Percentiles rank a stretch among this genome's conserved stretches.
These are phyloP conservation scores for Biscogniauxia mediterranea DNA, from an alignment of 2,329 filamentous ascomycete genomes.

Conservation along the genomic window DNA sequence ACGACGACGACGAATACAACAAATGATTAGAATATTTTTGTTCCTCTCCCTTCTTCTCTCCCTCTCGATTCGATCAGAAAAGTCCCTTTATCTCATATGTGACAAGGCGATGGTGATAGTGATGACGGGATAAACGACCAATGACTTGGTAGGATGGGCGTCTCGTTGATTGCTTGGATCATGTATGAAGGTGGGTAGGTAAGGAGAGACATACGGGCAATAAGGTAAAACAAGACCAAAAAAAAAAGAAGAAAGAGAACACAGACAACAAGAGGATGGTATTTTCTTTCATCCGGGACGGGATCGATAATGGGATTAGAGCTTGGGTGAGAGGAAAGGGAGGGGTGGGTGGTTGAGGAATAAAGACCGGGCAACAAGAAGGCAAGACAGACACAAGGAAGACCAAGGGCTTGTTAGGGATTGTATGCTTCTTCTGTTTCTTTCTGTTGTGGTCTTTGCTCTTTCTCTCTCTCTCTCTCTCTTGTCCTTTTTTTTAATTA, in stretches of 20 bases:
- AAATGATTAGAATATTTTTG: neutral
- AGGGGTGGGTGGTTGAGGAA: constrained; percentile 10
- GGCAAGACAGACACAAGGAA: constrained; percentile 22
- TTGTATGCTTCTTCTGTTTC: constrained; percentile 13
- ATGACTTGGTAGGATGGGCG: neutral
- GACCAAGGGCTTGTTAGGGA: constrained; percentile 28
- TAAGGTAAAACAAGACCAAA: neutral
- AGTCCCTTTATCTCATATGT: constrained; percentile 3
- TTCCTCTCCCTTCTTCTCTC: neutral
- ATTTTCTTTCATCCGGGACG: neutral
- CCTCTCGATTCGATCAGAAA: neutral
- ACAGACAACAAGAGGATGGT: neutral
- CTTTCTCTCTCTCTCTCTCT: constrained; percentile 6
- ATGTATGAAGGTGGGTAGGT: neutral
- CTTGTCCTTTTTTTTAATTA: no score
- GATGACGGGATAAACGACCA: neutral
- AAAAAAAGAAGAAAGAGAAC: neutral
- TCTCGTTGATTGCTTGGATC: neutral
- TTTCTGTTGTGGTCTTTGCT: neutral
- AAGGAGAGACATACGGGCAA: neutral
- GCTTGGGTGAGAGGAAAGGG: neutral
- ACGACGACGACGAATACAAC: neutral
- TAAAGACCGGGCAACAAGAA: constrained; percentile 14
- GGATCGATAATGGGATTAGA: constrained; percentile 8
- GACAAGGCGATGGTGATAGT: constrained; percentile 9